Evolutionary conservation across 225 moss, liverwort and hornwort genomes (phyloP), one percentile per base, ranked within the genome.

Genomic region (Sphagnum contortum): DNA sequence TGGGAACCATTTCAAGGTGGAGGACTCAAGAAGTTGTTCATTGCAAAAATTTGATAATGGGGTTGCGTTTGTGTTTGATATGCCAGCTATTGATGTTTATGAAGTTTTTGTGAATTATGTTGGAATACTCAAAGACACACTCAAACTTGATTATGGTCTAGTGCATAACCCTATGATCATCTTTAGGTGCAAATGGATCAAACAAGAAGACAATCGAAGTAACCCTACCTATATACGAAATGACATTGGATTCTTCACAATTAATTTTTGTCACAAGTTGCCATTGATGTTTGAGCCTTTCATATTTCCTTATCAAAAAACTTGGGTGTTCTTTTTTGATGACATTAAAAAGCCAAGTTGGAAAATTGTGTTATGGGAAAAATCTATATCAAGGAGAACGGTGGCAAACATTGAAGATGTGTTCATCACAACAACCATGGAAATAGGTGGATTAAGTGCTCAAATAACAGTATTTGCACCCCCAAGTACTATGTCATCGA

Each of bases 251-350:
- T 62, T 62, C 48, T 5, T 62, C 3, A n/a, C 48, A n/a, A 47
- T 62, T 6, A 62, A 62, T 62, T 62, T 62, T n/a, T 5, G 12
- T 45, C 61, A 62, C 12, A 62, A 47, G n/a, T 62, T 62, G 45
- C 3, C 61, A 62, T 45, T 44, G n/a, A 45, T 62, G 44, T 29
- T 3, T 5, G 44, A 62, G 12, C 46, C 61, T 29, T 62, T 62
- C 44, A 62, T 45, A 3, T 62, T 62, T 5, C 44, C 61, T 6
- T 44, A 0, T 47, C 9, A 62, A 62, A 0, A 62, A 62, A 29
- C 45, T n/a, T 8, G 46, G 61, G 5, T 62, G 44, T 45, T 45
- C 4, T 45, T 8, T 62, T 6, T 47, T 62, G 45, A 6, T 3
- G 48, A 45, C 6, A n/a, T 45, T 29, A 29, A 29, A 29, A 0